A percentile compares a stretch with the other conserved stretches of the same genome.
phyloP scores from a whole-genome alignment of 768 basidiomycete species.

The Leccinellum luteum region DNA sequence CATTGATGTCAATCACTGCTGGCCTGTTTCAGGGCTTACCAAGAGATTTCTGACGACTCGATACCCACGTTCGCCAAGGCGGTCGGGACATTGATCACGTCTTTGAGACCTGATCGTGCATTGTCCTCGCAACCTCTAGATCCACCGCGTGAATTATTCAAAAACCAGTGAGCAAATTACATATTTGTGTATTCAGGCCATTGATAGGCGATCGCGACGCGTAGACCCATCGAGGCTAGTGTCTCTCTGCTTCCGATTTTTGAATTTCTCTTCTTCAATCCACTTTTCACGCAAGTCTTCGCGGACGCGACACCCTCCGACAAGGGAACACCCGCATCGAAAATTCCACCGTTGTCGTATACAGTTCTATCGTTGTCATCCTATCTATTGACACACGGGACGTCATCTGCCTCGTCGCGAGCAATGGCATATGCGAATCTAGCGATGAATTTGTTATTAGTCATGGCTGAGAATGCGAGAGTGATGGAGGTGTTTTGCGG shows the following conservation, averaged over 20 bases:
- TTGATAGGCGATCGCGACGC: not conserved
- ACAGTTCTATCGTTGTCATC: slow-evolving; percentile 58
- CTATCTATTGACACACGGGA: slow-evolving; percentile 66
- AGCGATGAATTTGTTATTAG: slow-evolving; percentile 50
- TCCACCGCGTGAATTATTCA: slow-evolving; percentile 53
- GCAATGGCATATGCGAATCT: slow-evolving; percentile 63
- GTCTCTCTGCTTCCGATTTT: slow-evolving; percentile 58
- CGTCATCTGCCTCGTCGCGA: slow-evolving; percentile 55
- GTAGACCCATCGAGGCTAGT: slow-evolving; percentile 62
- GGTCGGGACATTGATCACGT: slow-evolving; percentile 50
- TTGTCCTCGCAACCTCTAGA: slow-evolving; percentile 45
- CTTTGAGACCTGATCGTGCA: slow-evolving; percentile 54
- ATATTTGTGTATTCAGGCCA: not conserved
- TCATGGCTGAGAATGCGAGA: slow-evolving; percentile 47
- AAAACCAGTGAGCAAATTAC: slow-evolving; percentile 44
- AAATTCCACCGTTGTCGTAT: slow-evolving; percentile 39
- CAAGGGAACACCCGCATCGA: slow-evolving; percentile 21
- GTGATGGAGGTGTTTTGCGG: slow-evolving; percentile 47
- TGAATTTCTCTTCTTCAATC: slow-evolving; percentile 56
- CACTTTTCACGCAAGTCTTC: slow-evolving; percentile 47
- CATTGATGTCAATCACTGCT: not conserved
- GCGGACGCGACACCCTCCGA: slow-evolving; percentile 34
- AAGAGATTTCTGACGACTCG: slow-evolving; percentile 51
- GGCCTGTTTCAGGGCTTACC: slow-evolving; percentile 47
- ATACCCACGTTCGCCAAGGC: slow-evolving; percentile 48